Evolutionary conservation across 176 grass and related monocot species (phyloP).

Genomic region (Stipa capillata): DNA sequence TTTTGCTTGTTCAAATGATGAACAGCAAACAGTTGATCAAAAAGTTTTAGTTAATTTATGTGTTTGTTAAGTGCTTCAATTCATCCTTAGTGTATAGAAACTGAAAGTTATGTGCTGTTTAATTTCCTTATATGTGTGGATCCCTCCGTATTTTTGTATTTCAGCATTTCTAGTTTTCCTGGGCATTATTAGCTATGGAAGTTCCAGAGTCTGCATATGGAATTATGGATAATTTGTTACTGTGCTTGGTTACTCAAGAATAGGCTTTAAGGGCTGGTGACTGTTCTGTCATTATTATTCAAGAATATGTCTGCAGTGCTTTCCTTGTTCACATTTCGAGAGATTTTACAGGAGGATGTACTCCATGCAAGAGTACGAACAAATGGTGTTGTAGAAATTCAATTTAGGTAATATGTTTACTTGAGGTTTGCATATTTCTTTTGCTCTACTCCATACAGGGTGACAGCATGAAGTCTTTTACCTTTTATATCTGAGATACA

Average conservation of each 20-base stretch:
- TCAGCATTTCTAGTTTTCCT: not conserved
- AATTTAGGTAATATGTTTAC: constrained; percentile 64
- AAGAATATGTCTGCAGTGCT: not conserved
- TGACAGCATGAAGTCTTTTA: not conserved
- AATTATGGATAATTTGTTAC: not conserved
- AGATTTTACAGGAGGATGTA: constrained; percentile 74
- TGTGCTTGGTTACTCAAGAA: not conserved
- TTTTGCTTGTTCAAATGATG: not conserved
- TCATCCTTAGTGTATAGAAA: not conserved
- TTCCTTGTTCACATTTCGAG: not conserved
- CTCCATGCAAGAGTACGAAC: constrained; percentile 94
- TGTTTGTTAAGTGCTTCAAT: not conserved
- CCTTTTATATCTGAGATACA: not conserved
- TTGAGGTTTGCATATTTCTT: not conserved
- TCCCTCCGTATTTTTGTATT: not conserved
- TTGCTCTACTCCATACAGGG: not conserved
- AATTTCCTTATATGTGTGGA: not conserved
- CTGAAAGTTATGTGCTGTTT: not conserved
- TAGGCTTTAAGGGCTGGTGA: not conserved
- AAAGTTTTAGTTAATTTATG: not conserved
- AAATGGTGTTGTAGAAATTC: constrained; percentile 84
- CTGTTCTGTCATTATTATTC: not conserved
- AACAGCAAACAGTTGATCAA: not conserved
- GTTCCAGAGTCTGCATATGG: not conserved
- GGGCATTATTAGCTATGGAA: not conserved